A percentile compares a stretch with the other conserved stretches of the same genome.
These are phyloP conservation scores for Heterobasidion annosum DNA, from an alignment of 1,284 basidiomycete species.

Conservation along the genomic window DNA sequence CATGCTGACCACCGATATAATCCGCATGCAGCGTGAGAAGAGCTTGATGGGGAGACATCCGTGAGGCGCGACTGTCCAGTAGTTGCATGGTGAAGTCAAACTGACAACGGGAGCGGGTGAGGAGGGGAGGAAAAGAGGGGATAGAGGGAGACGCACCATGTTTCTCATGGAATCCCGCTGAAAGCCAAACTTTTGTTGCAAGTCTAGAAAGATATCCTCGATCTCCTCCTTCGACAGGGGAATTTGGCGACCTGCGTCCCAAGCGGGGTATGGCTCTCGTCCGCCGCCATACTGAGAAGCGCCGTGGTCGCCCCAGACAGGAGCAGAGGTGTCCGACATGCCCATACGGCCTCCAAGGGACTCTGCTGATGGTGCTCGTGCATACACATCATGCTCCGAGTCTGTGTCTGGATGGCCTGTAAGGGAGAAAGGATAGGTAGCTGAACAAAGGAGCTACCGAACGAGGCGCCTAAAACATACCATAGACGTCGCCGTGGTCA, in stretches of 20 bases:
- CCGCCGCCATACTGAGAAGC: constrained; percentile 21
- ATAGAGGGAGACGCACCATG: constrained; percentile 48
- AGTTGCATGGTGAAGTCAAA: constrained; percentile 99
- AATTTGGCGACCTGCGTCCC: constrained; percentile 88
- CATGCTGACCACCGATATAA: constrained; percentile 96
- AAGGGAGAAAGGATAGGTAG: constrained; percentile 14
- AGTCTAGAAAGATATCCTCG: constrained; percentile 96
- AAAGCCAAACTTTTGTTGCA: constrained; percentile 99
- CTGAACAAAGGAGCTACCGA: constrained; percentile 13
- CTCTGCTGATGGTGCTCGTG: constrained; percentile 61
- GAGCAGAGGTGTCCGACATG: constrained; percentile 54
- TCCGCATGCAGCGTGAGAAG: constrained; percentile 94
- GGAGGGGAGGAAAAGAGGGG: not conserved
- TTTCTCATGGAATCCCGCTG: constrained; percentile 88
- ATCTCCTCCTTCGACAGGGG: constrained; percentile 98
- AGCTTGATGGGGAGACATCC: constrained; percentile 96
- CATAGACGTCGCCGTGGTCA: constrained; percentile 65
- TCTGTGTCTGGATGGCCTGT: constrained; percentile 61
- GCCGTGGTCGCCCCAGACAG: constrained; percentile 49
- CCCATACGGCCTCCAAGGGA: constrained; percentile 53
- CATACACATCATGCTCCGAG: constrained; percentile 68
- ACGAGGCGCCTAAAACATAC: constrained; percentile 22
- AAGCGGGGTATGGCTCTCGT: constrained; percentile 85
- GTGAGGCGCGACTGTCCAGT: constrained; percentile 91
- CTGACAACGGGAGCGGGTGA: constrained; percentile 22